These are phyloP conservation scores for Nakazawaea sp. DNA, from an alignment of 805 yeast species.

Conservation along the genomic window DNA sequence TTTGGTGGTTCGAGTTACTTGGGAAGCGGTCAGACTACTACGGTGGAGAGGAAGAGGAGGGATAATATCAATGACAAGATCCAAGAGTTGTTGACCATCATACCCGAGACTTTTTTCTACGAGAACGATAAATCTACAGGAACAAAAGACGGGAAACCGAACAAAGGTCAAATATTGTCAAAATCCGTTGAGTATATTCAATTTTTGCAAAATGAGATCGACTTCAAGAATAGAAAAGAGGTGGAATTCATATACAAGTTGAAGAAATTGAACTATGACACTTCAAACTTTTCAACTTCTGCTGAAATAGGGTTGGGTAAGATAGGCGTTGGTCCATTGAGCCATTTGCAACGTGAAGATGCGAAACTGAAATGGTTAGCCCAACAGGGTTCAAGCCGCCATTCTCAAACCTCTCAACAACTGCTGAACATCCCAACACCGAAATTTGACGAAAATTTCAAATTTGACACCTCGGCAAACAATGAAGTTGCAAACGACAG, in stretches of 20 bases:
- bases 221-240: slow-evolving; percentile 71
- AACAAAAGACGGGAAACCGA: slow-evolving; percentile 79
- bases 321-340: slow-evolving; percentile 79
- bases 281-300: slow-evolving; percentile 53
- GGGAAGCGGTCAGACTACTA: slow-evolving; percentile 12
- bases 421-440: too few species aligned
- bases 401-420: too few species aligned
- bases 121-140: slow-evolving; percentile 46
- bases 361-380: slow-evolving; percentile 6
- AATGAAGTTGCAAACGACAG: too few species aligned
- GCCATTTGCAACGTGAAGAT: slow-evolving; percentile 25
- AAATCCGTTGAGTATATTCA: slow-evolving; percentile 71
- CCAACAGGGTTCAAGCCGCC: background rate
- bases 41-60: slow-evolving; percentile 39
- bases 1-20: background rate
- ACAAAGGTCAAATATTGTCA: slow-evolving; percentile 74
- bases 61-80: slow-evolving; percentile 55
- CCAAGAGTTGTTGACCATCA: slow-evolving; percentile 34
- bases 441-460: background rate
- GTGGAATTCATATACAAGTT: slow-evolving; percentile 62
- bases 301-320: slow-evolving; percentile 72
- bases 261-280: slow-evolving; percentile 38
- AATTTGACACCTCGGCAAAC: too few species aligned
- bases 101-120: slow-evolving; percentile 31
- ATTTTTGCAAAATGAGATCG: slow-evolving; percentile 63